Evolutionary conservation across 257 asterid species (phyloP), one percentile per base, ranked within the genome.

Genomic region (Lithospermum erythrorhizon): DNA sequence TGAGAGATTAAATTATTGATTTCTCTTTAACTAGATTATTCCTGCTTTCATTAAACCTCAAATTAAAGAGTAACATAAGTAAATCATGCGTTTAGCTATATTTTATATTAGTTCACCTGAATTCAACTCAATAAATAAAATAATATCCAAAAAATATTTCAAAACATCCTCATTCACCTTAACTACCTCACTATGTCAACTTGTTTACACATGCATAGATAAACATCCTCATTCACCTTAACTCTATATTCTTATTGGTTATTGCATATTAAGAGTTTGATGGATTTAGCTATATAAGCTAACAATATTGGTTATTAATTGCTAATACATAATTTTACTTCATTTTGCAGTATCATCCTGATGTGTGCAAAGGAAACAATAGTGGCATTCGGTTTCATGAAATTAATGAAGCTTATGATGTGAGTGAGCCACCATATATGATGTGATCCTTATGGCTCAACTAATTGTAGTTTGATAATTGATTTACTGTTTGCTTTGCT

Each of bases 301-400:
- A 22, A 8, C 3, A 21, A 21, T 55, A n/a, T 55, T 55, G 59
- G n/a, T 56, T 1, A 30, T 11, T 27, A n/a, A 56, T 56, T 56
- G 49, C 49, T 41, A 24, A 56, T 23, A 21, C 17, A 21, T 21
- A 22, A 56, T 6, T 56, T 56, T 56, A 2, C 37, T 56, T 56
- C 20, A 23, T 22, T 56, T 63, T 82, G 77, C 96, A 90, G 97
- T 90, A 90, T 71, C 97, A 90, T 65, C 97, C 97, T 1, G 97
- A 90, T 68, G 97, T 90, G 6, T 90, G 95, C 79, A 82, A 82
- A 81, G 97, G 78, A 72, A 87, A 60, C 71, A 72, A 83, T 61
- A 73, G 79, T 13, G 82, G 75, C 6, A 57, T 76, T 24, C 81
- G 87, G 54, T 90, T 90, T 69, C 82, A 80, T 70, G 78, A 83